Conservation (phyloP, 371 early-diverging fungal genomes). For the Actinomortierella ambigua region DNA sequence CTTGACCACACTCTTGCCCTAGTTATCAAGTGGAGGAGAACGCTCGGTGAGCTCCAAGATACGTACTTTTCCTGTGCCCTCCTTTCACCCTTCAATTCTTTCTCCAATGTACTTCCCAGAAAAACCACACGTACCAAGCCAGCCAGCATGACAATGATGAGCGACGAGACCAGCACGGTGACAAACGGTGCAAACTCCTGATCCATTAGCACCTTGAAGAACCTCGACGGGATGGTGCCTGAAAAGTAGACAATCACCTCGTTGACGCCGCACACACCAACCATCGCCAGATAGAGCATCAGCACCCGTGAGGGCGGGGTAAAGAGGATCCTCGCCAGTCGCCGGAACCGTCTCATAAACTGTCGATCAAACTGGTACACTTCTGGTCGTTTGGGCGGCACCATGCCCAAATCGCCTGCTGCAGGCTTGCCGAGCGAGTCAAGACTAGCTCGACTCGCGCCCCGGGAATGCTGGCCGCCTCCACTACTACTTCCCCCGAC, state of each 20-base stretch:
- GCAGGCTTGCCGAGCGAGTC: neutral
- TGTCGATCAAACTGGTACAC: constrained; percentile 55
- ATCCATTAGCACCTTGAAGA: constrained; percentile 70
- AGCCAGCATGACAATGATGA: constrained; percentile 59
- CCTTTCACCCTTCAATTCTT: too few relatives aligned
- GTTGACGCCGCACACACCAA: constrained; percentile 49
- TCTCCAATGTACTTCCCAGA: neutral
- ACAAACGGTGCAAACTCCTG: constrained; percentile 64
- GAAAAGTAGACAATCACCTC: constrained; percentile 74
- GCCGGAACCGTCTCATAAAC: constrained; percentile 53
- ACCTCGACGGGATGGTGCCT: constrained; percentile 73
- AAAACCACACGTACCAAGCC: constrained; percentile 53
- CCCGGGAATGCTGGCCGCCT: neutral
- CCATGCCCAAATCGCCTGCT: neutral
- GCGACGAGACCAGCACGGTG: constrained; percentile 53
- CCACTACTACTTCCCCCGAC: neutral
- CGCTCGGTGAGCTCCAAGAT: neutral
- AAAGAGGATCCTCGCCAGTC: constrained; percentile 52
- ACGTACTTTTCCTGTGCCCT: too few relatives aligned
- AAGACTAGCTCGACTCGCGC: neutral
- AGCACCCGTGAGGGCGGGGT: constrained; percentile 43
- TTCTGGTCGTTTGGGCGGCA: constrained; percentile 14
- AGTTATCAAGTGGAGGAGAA: constrained; percentile 3
- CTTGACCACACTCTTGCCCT: constrained; percentile 62
- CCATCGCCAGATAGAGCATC: constrained; percentile 55